phyloP scores from a whole-genome alignment of 2,329 filamentous ascomycete species.

The Colletotrichum sp. region DNA sequence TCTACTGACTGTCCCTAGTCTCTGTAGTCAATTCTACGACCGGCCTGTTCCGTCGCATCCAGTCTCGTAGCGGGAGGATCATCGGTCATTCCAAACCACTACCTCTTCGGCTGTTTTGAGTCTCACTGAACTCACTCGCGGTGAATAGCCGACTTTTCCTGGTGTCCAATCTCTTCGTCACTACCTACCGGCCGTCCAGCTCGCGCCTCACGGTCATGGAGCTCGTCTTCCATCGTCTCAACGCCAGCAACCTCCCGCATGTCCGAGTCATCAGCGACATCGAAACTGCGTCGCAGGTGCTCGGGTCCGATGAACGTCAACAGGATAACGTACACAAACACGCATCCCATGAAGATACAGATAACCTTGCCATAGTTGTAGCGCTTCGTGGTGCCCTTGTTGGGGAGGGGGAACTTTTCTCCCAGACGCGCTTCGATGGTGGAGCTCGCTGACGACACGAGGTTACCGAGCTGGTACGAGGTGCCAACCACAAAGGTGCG shows the following conservation, averaged over 20 bases:
- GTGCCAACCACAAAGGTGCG: conserved; percentile 78
- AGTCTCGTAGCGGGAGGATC: background rate
- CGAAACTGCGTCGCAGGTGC: conserved; percentile 56
- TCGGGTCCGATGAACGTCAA: conserved; percentile 69
- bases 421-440: conserved; percentile 81
- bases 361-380: conserved; percentile 86
- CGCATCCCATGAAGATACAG: conserved; percentile 89
- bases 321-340: conserved; percentile 68
- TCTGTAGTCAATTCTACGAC: background rate
- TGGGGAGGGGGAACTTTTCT: conserved; percentile 73
- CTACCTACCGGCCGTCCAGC: background rate
- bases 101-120: background rate
- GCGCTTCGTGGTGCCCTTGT: conserved; percentile 52
- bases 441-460: conserved; percentile 70
- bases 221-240: conserved; percentile 29
- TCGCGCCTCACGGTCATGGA: background rate
- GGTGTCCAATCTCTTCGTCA: conserved; percentile 16
- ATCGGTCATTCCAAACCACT: background rate
- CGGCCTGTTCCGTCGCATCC: background rate
- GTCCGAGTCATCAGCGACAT: conserved; percentile 53
- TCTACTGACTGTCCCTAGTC: background rate
- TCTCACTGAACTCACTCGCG: background rate
- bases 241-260: conserved; percentile 50
- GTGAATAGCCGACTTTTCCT: conserved; percentile 19
- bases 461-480: conserved; percentile 78